Evolutionary conservation across 192 early-diverging fungal species (phyloP).

Genomic region (Phycomyces blakesleeanus): DNA sequence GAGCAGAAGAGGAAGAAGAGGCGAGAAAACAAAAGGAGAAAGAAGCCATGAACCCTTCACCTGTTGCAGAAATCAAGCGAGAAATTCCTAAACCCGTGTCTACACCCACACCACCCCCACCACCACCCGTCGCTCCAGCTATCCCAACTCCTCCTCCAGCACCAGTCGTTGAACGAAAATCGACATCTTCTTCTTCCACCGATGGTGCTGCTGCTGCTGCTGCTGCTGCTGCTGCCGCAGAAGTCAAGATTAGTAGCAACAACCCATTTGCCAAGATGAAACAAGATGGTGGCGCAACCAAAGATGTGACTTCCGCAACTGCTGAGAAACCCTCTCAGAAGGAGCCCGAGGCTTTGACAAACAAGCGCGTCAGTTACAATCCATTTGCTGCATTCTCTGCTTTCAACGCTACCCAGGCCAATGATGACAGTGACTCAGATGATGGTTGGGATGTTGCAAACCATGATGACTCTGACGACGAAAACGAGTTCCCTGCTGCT

Average conservation of each 20-base stretch:
- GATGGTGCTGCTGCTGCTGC: conserved; percentile 9
- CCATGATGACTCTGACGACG: conserved; percentile 29
- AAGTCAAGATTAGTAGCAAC: conserved; percentile 9
- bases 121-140: conserved; percentile 15
- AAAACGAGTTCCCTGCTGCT: conserved; percentile 24
- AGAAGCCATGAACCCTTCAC: background rate
- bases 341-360: background rate
- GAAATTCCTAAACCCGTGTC: conserved; percentile 9
- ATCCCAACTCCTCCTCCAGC: conserved; percentile 12
- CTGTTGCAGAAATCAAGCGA: background rate
- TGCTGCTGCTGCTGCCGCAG: background rate
- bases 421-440: conserved; percentile 14
- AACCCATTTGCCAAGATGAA: conserved; percentile 39
- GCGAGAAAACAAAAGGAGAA: background rate
- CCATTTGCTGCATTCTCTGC: conserved; percentile 36
- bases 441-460: conserved; percentile 37
- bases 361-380: conserved; percentile 39
- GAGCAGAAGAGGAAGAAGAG: conserved; percentile 13
- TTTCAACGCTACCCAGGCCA: conserved; percentile 12
- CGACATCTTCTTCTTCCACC: background rate
- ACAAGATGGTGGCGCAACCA: background rate
- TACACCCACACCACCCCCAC: background rate
- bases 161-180: background rate
- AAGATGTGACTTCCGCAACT: background rate
- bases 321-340: conserved; percentile 10